Conservation (phyloP, 2,329 filamentous ascomycete genomes). For the Stachybotrys chartarum region DNA sequence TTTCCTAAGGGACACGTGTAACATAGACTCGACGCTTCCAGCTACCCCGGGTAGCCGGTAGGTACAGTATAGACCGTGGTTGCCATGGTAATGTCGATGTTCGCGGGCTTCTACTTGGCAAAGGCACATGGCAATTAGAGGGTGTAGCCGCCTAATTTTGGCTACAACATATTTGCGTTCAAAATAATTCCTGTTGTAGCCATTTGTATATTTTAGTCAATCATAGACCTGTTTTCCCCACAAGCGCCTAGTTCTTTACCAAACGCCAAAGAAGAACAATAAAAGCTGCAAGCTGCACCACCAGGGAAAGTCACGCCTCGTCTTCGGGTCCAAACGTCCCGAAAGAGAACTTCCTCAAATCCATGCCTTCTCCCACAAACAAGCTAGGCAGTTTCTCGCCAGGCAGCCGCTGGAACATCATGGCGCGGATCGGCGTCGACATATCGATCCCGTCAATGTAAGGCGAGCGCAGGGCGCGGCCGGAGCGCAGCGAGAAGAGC, state of each 20-base stretch:
- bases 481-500: conserved; percentile 43
- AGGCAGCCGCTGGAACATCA: conserved; percentile 39
- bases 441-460: conserved; percentile 15
- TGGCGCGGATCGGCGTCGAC: conserved; percentile 27
- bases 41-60: neutral
- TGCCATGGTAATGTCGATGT: no score
- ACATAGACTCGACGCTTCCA: conserved; percentile 9
- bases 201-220: no score
- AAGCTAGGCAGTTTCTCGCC: conserved; percentile 37
- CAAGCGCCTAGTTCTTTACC: no score
- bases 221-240: no score
- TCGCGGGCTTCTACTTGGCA: no score
- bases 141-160: no score
- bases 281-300: no score
- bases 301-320: conserved; percentile 17
- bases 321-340: conserved; percentile 23
- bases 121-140: no score
- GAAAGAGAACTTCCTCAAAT: conserved; percentile 37
- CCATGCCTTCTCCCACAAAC: conserved; percentile 32
- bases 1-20: conserved; percentile 19
- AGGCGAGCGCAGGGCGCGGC: conserved; percentile 24
- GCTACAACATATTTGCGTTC: no score
- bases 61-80: no score
- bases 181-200: no score
- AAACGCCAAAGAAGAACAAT: no score